phyloP scores from a whole-genome alignment of 139 green algal species.

The Desmodesmus armatus region DNA sequence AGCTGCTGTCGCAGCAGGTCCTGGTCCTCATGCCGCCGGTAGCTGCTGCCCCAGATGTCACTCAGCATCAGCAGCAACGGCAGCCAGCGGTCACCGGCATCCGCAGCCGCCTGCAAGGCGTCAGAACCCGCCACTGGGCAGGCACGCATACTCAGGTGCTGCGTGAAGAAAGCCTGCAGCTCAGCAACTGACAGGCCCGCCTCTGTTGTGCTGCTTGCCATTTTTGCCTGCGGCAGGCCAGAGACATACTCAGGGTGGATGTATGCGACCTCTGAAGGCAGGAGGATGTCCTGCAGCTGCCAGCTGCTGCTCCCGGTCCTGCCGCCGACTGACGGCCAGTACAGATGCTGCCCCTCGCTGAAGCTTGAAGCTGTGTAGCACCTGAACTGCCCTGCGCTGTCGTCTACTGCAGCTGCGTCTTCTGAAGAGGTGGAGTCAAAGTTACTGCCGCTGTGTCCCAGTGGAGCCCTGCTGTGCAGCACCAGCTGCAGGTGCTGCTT shows the following conservation, averaged over 20 bases:
- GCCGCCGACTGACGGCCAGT: no score
- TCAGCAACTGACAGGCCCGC: background rate
- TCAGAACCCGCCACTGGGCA: background rate
- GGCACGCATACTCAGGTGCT: background rate
- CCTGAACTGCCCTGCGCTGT: no score
- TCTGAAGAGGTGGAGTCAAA: no score
- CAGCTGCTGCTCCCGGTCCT: background rate
- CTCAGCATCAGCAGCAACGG: conserved; percentile 13
- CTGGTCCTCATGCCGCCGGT: background rate
- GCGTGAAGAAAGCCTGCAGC: background rate
- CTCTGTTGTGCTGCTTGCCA: background rate
- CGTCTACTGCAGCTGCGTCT: no score
- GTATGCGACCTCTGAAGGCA: conserved; percentile 16
- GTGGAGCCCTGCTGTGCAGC: no score
- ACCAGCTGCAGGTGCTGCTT: no score
- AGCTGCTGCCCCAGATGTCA: background rate
- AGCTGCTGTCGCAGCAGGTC: conserved; percentile 1
- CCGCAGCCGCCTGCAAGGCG: background rate
- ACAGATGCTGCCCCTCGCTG: background rate
- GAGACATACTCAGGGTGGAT: conserved; percentile 8
- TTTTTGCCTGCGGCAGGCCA: background rate
- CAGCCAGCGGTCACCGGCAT: conserved; percentile 15
- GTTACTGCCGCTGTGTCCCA: no score
- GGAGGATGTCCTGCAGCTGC: conserved; percentile 15
- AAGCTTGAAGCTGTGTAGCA: background rate